Evolutionary conservation across 1,284 basidiomycete genomes (phyloP).

Genomic region (Schizophyllum commune): DNA sequence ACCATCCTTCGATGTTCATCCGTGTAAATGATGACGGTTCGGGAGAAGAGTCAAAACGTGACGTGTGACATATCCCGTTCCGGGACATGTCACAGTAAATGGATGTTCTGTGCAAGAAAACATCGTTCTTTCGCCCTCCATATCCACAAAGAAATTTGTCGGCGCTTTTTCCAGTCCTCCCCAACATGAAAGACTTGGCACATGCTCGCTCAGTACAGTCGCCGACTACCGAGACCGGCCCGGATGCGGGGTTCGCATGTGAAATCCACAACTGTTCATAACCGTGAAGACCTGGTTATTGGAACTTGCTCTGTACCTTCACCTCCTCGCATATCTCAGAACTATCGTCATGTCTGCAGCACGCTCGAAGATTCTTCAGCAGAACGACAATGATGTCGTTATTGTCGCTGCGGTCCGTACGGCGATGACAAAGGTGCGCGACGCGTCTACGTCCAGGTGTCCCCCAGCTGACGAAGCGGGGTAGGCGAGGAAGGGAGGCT

Average conservation of each 20-base stretch:
- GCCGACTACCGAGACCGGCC: too few relatives aligned
- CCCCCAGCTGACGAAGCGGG: constrained; percentile 2
- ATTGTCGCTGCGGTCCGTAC: constrained; percentile 86
- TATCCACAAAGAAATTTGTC: too few relatives aligned
- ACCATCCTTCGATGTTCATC: too few relatives aligned
- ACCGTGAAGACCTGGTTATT: neutral
- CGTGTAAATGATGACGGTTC: too few relatives aligned
- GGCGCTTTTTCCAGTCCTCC: too few relatives aligned
- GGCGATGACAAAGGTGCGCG: constrained; percentile 77
- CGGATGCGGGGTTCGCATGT: neutral
- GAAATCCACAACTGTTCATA: neutral
- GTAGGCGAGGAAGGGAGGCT: constrained; percentile 84
- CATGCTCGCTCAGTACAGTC: neutral
- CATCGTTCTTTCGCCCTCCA: too few relatives aligned
- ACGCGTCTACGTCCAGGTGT: neutral
- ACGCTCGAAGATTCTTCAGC: constrained; percentile 28
- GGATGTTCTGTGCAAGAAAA: too few relatives aligned
- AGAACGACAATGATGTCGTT: constrained; percentile 76
- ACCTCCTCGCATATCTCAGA: neutral
- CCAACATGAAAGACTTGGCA: neutral
- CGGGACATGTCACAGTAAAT: too few relatives aligned
- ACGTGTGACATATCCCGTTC: too few relatives aligned
- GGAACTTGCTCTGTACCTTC: neutral
- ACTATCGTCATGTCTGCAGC: neutral
- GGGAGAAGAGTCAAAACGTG: too few relatives aligned